Base-by-base conservation (phyloP, 371 early-diverging fungal species). In the Vairimorpha ceranae region DNA sequence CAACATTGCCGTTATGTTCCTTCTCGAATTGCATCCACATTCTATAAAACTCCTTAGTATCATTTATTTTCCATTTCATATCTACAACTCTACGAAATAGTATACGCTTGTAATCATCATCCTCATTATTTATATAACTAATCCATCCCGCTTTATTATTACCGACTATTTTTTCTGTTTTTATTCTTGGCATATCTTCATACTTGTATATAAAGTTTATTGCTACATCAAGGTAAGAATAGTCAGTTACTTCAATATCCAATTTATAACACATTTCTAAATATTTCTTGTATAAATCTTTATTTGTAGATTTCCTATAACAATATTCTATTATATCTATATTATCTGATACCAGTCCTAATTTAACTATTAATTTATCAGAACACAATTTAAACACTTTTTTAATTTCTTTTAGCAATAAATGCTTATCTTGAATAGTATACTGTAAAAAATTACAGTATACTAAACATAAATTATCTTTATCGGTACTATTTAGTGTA, bases 1-100 rank as follows among this genome's bases (percentile, higher is more conserved):
- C 78, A 10, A 78, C 51, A 64, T 78, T 65, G 21, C 74, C 74
- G 41, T 54, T 30, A 25, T 56, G 46, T 32, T 60, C 58, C 27
- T 78, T 72, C 52, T 78, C 78, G 54, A 56, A 78, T 35, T 73
- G 66, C 14, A 68, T 35, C 78, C 78, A 78, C 54, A 65, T 54
- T 52, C 61, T 74, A 51, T 61, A 78, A 15, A 30, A 48, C 46
- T 70, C 65, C 46, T 74, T 78, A 67, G 69, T 73, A 15, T 70
- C 71, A 17, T 41, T 46, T 19, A 68, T 48, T 21, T 60, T 70
- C 59, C 68, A 78, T 15, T 63, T 38, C 54, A 61, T 70, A 0
- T 66, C 51, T 0, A 66, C 54, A 23, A 71, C 51, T 65, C 70
- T 64, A 38, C 67, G 54, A 43, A 68, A 77, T 33, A 77, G 41